phyloP scores from a whole-genome alignment of 768 basidiomycete genomes.

The Mycena pura region DNA sequence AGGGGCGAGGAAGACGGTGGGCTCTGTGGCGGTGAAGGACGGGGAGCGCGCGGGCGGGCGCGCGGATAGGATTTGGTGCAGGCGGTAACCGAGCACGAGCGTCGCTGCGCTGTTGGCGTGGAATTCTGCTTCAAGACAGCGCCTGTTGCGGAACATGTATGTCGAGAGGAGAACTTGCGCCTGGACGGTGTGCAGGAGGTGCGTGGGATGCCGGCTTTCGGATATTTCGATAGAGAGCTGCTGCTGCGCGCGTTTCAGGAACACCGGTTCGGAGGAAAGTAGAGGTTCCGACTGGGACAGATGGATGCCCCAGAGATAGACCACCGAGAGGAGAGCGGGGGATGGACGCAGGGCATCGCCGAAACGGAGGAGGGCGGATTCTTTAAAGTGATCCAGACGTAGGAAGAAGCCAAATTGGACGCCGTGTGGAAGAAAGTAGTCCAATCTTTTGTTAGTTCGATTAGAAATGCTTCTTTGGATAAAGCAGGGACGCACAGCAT shows the following conservation, averaged over 20 bases:
- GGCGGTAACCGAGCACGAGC: constrained; percentile 13
- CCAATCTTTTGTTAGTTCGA: neutral
- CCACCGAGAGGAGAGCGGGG: constrained; percentile 10
- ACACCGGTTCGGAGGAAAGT: neutral
- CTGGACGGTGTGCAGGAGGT: constrained; percentile 18
- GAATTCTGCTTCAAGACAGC: constrained; percentile 16
- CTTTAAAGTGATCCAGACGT: neutral
- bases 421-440: constrained; percentile 21
- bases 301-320: constrained; percentile 21
- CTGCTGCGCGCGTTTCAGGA: constrained; percentile 16
- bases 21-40: neutral
- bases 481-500: neutral
- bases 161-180: constrained; percentile 22
- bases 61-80: constrained; percentile 14
- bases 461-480: neutral
- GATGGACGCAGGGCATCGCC: constrained; percentile 8
- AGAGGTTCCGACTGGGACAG: constrained; percentile 9
- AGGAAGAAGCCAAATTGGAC: constrained; percentile 25
- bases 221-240: constrained; percentile 12
- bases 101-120: constrained; percentile 20
- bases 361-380: constrained; percentile 10
- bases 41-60: neutral
- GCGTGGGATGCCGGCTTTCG: neutral
- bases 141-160: constrained; percentile 18
- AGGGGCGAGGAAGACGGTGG: neutral